Evolutionary conservation across 495 filamentous ascomycete genomes (phyloP).

Genomic region (Penicillium pulvis): DNA sequence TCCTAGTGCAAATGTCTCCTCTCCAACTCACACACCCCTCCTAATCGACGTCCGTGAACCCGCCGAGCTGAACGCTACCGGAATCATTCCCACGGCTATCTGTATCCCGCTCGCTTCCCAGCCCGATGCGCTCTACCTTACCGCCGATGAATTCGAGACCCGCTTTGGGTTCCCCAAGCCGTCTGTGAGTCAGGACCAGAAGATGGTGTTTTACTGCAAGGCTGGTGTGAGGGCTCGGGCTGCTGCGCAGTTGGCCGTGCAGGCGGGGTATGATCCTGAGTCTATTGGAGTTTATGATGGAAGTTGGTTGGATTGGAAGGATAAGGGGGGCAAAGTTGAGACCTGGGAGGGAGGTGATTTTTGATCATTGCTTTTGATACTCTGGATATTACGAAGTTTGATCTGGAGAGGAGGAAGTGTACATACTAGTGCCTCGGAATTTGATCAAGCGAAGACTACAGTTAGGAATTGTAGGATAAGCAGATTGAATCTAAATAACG

Average conservation of each 20-base stretch:
- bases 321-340: conserved; percentile 64
- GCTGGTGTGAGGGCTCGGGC: conserved; percentile 79
- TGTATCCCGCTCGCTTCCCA: conserved; percentile 77
- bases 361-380: not conserved
- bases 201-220: conserved; percentile 89
- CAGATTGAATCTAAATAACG: conserved; percentile 8
- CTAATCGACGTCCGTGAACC: conserved; percentile 84
- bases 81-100: conserved; percentile 75
- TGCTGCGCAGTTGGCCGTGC: conserved; percentile 77
- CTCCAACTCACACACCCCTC: conserved; percentile 33
- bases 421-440: conserved; percentile 10
- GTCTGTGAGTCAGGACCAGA: conserved; percentile 17
- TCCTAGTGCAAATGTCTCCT: conserved; percentile 24
- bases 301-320: conserved; percentile 88
- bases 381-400: not conserved
- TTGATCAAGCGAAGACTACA: not conserved
- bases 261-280: conserved; percentile 72
- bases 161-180: conserved; percentile 52
- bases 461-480: not conserved
- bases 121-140: conserved; percentile 76
- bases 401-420: not conserved
- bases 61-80: conserved; percentile 64
- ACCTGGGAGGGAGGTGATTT: conserved; percentile 44
- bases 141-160: conserved; percentile 69
- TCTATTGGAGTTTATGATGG: conserved; percentile 80